Evolutionary conservation across 257 asterid genomes (phyloP), one percentile per base, ranked within the genome.

Genomic region (Capsicum rhomboideum): DNA sequence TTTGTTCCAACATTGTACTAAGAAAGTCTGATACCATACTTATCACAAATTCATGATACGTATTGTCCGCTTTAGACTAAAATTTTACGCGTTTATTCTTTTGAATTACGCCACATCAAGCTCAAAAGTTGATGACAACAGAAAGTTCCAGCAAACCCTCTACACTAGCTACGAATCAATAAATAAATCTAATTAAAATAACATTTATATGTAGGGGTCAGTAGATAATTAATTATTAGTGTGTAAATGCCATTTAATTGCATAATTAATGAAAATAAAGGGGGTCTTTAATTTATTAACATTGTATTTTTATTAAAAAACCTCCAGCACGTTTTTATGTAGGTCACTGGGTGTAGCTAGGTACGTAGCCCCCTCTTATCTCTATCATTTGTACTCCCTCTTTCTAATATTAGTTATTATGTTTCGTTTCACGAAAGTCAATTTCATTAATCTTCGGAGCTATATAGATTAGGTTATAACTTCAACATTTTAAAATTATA

Each of bases 191-290:
- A 13, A 46, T 4, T 3, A 69, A 71, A 71, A 71, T 42, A 74
- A 74, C 4, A 40, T 40, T 5, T 40, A 23, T 72, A 18, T 23
- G 81, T 26, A 75, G 61, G 81, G 46, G 44, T 21, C 17, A 16
- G 81, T 75, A 75, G 26, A 74, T 67, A 18, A 34, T 49, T 16
- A 75, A 75, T 75, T 49, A 34, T 5, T 34, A 75, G 44, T 4
- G 10, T 13, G 17, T 8, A 75, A 75, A 75, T 26, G 81, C 61
- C 26, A 14, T 23, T 75, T 50, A 16, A 75, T 75, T 75, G 81
- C 28, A 75, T 28, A 49, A 49, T 75, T 52, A 75, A 75, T 49
- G 44, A 75, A 26, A 26, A 40, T 40, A 40, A 40, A 40, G 7
- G 26, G 0, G 5, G 23, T 4, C 44, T 50, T 75, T 34, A 64